phyloP scores from a whole-genome alignment of 164 flowering plant genomes.

The Berberis thunbergii region DNA sequence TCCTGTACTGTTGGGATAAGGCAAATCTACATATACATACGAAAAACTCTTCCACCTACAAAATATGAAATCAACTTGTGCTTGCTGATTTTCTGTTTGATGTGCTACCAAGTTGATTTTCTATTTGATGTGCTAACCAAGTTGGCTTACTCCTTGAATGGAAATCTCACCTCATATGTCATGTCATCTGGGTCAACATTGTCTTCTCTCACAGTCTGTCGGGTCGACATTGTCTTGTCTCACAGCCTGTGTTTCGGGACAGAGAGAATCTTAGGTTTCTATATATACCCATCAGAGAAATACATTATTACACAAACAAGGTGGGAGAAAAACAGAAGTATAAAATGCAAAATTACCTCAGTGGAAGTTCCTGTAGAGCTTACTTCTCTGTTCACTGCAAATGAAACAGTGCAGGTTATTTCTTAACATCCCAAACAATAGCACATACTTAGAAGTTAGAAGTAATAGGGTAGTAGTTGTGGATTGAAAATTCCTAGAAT shows the following conservation, averaged over 20 bases:
- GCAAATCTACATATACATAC: too few relatives aligned
- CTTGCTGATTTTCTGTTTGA: background rate
- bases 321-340: background rate
- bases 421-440: background rate
- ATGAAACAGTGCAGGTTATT: background rate
- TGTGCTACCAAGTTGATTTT: background rate
- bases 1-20: too few relatives aligned
- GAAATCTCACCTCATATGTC: constrained; percentile 28
- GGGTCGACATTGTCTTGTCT: constrained; percentile 22
- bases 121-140: background rate
- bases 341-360: constrained; percentile 8
- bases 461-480: background rate
- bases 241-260: constrained; percentile 14
- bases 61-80: too few relatives aligned
- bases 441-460: background rate
- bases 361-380: constrained; percentile 12
- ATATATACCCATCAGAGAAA: background rate
- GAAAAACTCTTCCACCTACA: too few relatives aligned
- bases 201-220: constrained; percentile 26
- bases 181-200: constrained; percentile 31
- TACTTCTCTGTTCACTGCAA: constrained; percentile 18
- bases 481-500: too few relatives aligned
- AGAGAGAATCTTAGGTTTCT: constrained; percentile 4
- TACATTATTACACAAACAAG: too few relatives aligned
- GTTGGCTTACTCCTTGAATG: background rate